Evolutionary conservation across 108 stramenopile species (phyloP).

Genomic region (Skeletonema tropicum): DNA sequence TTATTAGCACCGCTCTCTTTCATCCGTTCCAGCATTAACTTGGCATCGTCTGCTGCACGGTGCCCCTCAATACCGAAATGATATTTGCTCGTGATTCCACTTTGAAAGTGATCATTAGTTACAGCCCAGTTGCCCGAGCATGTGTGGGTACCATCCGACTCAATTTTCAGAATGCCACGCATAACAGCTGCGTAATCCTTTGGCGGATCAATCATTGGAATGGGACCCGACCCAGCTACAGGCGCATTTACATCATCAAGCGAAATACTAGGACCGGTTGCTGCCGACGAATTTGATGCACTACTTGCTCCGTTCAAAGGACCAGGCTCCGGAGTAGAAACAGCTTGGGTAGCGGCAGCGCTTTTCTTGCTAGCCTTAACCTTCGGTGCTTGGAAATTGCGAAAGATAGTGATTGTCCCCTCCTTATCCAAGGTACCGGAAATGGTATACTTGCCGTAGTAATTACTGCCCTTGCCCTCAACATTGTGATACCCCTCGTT

Average conservation of each 20-base stretch:
- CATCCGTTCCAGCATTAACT: slow-evolving; percentile 36
- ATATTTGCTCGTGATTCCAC: slow-evolving; percentile 69
- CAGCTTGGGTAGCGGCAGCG: slow-evolving; percentile 4
- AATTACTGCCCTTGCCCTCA: slow-evolving; percentile 81
- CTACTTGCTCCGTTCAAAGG: slow-evolving; percentile 48
- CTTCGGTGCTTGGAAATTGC: slow-evolving; percentile 65
- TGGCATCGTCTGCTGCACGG: slow-evolving; percentile 38
- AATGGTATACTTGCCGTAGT: slow-evolving; percentile 86
- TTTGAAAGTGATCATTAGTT: slow-evolving; percentile 70
- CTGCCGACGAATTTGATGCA: slow-evolving; percentile 23
- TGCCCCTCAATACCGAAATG: slow-evolving; percentile 76
- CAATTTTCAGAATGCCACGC: slow-evolving; percentile 75
- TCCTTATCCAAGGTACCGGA: slow-evolving; percentile 78
- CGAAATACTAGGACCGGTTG: slow-evolving; percentile 44
- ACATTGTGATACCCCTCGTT: slow-evolving; percentile 83
- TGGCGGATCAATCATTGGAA: slow-evolving; percentile 32
- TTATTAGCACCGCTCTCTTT: slow-evolving; percentile 20
- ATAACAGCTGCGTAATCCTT: slow-evolving; percentile 73
- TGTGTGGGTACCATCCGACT: slow-evolving; percentile 72
- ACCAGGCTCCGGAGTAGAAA: slow-evolving; percentile 53
- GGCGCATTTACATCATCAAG: slow-evolving; percentile 70
- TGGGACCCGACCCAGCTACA: slow-evolving; percentile 24
- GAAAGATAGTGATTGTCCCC: slow-evolving; percentile 77
- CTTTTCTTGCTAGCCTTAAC: slow-evolving; percentile 15
- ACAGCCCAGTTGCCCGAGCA: slow-evolving; percentile 86